Percentiles rank a stretch among this genome's conserved stretches.
Evolutionary conservation across 1,139 yeast species (phyloP).

Genomic region (Geotrichum europaeum): DNA sequence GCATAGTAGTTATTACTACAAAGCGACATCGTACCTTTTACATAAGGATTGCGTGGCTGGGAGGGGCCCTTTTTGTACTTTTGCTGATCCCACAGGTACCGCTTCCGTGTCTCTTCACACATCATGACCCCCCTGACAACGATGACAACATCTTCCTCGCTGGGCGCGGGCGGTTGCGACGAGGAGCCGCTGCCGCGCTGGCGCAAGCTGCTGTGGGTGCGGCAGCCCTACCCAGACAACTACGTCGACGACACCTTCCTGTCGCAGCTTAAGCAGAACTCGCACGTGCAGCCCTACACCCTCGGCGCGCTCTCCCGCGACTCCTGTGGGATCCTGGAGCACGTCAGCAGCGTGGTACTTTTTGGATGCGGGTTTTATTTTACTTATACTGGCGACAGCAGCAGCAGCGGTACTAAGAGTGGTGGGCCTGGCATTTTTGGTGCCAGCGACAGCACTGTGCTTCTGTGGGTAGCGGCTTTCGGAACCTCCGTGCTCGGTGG

Average conservation of each 20-base stretch:
- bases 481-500: slow-evolving; percentile 13
- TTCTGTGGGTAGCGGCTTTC: slow-evolving; percentile 16
- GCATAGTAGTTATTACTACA: neutral
- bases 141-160: neutral
- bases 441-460: slow-evolving; percentile 21
- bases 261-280: slow-evolving; percentile 69
- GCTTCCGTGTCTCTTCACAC: neutral
- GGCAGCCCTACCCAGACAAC: slow-evolving; percentile 86
- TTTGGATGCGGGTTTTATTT: slow-evolving; percentile 59
- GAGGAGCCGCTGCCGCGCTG: slow-evolving; percentile 39
- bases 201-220: slow-evolving; percentile 82
- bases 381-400: slow-evolving; percentile 32
- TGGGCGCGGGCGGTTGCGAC: neutral
- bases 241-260: slow-evolving; percentile 78
- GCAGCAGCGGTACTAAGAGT: slow-evolving; percentile 36
- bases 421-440: slow-evolving; percentile 34
- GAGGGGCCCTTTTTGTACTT: neutral
- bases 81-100: neutral
- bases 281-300: slow-evolving; percentile 65
- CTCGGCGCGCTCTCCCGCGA: slow-evolving; percentile 60
- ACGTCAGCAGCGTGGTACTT: slow-evolving; percentile 53
- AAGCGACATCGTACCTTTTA: neutral
- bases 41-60: neutral
- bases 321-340: slow-evolving; percentile 61
- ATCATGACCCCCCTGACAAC: neutral